Base-by-base conservation (phyloP, 73 alveolate genomes). In the Tetrahymena thermophila region DNA sequence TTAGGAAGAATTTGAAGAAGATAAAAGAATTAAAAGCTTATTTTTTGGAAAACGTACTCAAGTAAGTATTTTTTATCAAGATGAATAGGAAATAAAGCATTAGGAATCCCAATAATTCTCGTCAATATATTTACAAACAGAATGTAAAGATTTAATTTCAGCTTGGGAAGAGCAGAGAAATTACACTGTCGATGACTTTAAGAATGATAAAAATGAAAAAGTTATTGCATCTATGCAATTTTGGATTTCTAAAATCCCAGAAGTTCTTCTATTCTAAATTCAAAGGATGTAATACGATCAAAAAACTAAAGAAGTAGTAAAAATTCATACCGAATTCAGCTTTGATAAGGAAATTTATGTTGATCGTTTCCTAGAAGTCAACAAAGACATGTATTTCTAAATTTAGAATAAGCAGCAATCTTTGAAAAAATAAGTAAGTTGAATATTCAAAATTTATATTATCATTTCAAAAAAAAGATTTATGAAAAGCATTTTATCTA, bases 291-390 rank as follows among this genome's bases (percentile, higher is more conserved):
- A 25, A 25, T 97, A 94, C 85, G 94, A 93, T 58, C 35, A 97
- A 94, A 96, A 96, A 23, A 44, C 94, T 19, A 1, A 71, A 71
- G 96, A 93, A 34, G 84, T 95, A 21, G 43, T 94, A 23, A 98
- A 98, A 94, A 42, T 94, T 84, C 95, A 97, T 57, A 89, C 94
- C 35, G 96, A 96, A 38, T 98, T 98, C 89, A 93, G 94, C 34
- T 97, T 98, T 95, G 99, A 98, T 0, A 94, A 98, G 85, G 98
- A 89, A 35, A 94, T 98, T 2, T 98, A 93, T 93, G 96, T 97
- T 11, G 99, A 98, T 95, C 96, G 99, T 57, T 97, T 98, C 95
- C 31, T 97, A 55, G 56, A 83, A 43, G 71, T 95, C 85, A 97
- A 98, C 55, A 95, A 95, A 83, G 93, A 96, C 16, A 94, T 89